Evolutionary conservation across 768 basidiomycete species (phyloP), one percentile per base, ranked within the genome.

Genomic region (Mycena leptocephala): DNA sequence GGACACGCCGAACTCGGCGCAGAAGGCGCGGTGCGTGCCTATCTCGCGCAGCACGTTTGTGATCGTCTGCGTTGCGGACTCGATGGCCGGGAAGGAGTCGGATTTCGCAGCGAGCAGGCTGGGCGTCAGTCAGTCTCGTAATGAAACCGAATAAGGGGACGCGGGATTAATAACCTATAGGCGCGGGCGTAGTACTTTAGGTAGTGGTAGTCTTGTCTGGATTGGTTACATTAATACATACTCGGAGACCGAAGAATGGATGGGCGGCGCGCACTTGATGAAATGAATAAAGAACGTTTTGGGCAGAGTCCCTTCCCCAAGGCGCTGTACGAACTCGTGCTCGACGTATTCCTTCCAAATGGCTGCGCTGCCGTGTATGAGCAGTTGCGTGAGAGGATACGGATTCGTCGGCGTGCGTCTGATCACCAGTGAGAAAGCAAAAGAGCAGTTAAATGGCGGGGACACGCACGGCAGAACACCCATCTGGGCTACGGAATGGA

Each of bases 81-180:
- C 83, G 68, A 98, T 96, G 0, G 89, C 86, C 1, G 86, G 80
- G 78, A 94, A 96, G 0, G 89, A 85, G 4, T 90, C 85, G 0
- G 94, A 93, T 83, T 98, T 99, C 74, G 93, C 92, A 3, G 93
- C 95, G 1, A 97, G 90, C 0, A 97, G 86, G 18, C 95, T 95
- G 66, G 26, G n/a, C 22, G 28, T 22, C 33, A 37, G 18, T 58
- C 65, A 0, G 35, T 37, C 13, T 56, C 39, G 59, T 67, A 22
- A 83, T 89, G 33, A 24, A 41, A 33, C 9, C 16, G 20, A 22
- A 32, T 14, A 30, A 22, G 22, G 4, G 5, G 35, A 30, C n/a
- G 16, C 9, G 13, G 53, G 16, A 11, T 56, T 80, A 94, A n/a
- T n/a, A n/a, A 20, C 93, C 89, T 92, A 70, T 96, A 92, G n/a